Conservation (phyloP, 345 rosid genomes). For the Nasturtium officinale region DNA sequence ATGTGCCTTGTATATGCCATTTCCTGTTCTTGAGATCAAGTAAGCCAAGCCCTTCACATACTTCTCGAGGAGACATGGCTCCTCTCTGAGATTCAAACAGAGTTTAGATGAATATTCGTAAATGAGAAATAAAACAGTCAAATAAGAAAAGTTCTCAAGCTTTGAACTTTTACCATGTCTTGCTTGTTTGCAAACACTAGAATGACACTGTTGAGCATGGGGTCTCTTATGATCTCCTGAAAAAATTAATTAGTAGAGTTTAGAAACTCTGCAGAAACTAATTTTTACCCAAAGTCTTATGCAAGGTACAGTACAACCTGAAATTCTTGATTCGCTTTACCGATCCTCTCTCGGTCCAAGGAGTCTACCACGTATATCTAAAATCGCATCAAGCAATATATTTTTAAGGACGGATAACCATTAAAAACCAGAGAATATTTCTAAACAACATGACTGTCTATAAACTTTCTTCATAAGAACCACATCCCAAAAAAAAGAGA, state of each 20-base stretch:
- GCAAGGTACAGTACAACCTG: constrained; percentile 60
- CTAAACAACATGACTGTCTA: no score
- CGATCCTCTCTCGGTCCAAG: constrained; percentile 94
- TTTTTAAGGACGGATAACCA: no score
- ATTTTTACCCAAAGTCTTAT: constrained; percentile 15
- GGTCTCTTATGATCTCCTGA: constrained; percentile 93
- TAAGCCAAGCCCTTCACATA: constrained; percentile 88
- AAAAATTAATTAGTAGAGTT: constrained; percentile 24
- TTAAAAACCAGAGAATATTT: no score
- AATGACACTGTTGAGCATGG: constrained; percentile 94
- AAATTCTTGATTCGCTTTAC: constrained; percentile 86
- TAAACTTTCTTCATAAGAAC: no score
- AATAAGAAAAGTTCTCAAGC: not conserved
- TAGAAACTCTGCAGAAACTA: constrained; percentile 28
- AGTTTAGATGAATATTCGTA: not conserved
- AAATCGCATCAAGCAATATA: constrained; percentile 9
- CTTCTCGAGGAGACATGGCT: constrained; percentile 97
- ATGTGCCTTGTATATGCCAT: constrained; percentile 99
- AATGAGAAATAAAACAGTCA: not conserved
- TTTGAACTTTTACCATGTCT: constrained; percentile 76
- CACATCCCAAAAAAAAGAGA: not conserved
- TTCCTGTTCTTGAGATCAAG: constrained; percentile 90
- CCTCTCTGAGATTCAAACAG: constrained; percentile 64
- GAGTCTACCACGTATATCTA: constrained; percentile 99
- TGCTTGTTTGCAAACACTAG: constrained; percentile 98